Evolutionary conservation across 164 flowering plant species (phyloP), one percentile per base, ranked within the genome.

Genomic region (Dillenia suffruticosa): DNA sequence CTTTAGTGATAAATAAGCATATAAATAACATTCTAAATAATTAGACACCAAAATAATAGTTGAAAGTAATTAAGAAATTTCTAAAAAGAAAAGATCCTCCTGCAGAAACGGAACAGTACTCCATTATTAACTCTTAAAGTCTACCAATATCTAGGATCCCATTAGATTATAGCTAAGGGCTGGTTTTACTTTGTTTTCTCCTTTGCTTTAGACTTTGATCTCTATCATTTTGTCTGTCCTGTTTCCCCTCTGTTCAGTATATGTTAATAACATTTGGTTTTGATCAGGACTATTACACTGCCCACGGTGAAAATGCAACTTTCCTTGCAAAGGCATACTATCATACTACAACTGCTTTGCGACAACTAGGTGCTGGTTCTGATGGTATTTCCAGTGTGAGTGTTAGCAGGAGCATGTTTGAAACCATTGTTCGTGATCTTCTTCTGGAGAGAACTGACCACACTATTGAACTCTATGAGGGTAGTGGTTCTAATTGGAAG

Each of bases 401-500:
- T 56, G 80, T 89, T 5, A 92, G 87, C 53, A 92, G 74, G 74
- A 95, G 74, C 76, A 92, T 95, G 94, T 92, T 95, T 80, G 99
- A 92, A 72, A 86, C 94, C 2, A 83, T 92, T 76, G 88, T 85
- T 13, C 92, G 97, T 54, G 90, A 95, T 76, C 81, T 95, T 55
- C 86, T 95, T 2, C 69, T 95, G 76, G 99, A 90, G 74, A 89
- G 97, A 72, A 83, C 88, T 2, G 97, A 95, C 69, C 97, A 84
- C 62, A 83, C 90, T 51, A 56, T 95, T 51, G 97, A 95, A 74
- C 72, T 92, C 57, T 95, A 92, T 73, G 99, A 92, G 70, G 99
- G 97, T n/a, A 92, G 92, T 79, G 96, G 96, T 48, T 88, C 97
- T 13, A 88, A 84, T 64, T 92, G 99, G 99, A 88, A 84, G 61